Percentiles rank a stretch among this genome's conserved stretches.
phyloP scores from a whole-genome alignment of 106 monocot species.

The Dendrobium catenatum region DNA sequence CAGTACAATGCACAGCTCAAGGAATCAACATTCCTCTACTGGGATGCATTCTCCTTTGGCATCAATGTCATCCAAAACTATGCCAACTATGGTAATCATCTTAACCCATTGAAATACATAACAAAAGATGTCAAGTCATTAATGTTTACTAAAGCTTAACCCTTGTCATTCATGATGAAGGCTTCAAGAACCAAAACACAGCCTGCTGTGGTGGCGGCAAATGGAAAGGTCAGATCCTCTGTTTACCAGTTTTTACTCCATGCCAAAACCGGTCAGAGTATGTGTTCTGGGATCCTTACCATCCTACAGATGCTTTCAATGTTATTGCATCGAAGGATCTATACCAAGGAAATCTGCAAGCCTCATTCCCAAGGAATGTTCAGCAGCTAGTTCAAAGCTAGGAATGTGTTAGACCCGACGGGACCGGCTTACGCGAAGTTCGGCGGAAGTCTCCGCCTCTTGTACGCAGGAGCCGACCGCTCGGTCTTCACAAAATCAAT shows the following conservation, averaged over 20 bases:
- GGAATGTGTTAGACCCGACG: not conserved
- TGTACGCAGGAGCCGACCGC: too few species aligned
- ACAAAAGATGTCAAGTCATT: not conserved
- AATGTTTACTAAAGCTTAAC: not conserved
- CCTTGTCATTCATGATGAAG: conserved; percentile 9
- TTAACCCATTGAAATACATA: not conserved
- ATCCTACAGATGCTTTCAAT: conserved; percentile 50
- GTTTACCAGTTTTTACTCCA: conserved; percentile 29
- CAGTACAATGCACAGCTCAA: conserved; percentile 12
- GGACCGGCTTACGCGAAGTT: too few species aligned
- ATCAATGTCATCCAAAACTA: conserved; percentile 30
- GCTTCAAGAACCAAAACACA: conserved; percentile 35
- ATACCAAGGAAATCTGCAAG: conserved; percentile 32
- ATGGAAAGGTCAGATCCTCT: conserved; percentile 44
- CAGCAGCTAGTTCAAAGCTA: conserved; percentile 27
- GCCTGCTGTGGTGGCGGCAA: conserved; percentile 54
- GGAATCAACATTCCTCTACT: conserved; percentile 48
- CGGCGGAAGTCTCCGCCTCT: too few species aligned
- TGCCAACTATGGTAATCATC: conserved; percentile 27
- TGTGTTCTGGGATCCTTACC: conserved; percentile 62
- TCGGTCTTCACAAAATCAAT: too few species aligned
- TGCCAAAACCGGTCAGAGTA: conserved; percentile 31
- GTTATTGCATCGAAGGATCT: conserved; percentile 21
- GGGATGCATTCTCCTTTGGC: conserved; percentile 31
- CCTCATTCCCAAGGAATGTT: conserved; percentile 33